A percentile compares a stretch with the other conserved stretches of the same genome.
Conservation (phyloP, 441 rosid species). For the Aquilaria agallochum region DNA sequence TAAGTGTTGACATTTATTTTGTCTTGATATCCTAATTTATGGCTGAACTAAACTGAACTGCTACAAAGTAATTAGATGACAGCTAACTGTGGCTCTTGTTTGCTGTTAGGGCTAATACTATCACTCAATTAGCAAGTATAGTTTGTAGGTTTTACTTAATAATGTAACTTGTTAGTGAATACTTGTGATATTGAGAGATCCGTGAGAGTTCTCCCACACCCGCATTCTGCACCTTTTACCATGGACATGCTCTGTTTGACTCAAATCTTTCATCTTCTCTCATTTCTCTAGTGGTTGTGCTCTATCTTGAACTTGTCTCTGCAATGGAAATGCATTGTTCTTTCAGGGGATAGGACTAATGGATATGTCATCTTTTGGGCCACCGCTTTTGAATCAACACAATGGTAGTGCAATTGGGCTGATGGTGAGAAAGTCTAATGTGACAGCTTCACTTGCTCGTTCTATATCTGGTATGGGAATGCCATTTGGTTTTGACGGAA, state of each 20-base stretch:
- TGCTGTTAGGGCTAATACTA: too few relatives aligned
- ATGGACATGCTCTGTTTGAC: neutral
- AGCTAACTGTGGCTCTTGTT: too few relatives aligned
- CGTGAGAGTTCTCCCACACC: too few relatives aligned
- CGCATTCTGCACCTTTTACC: too few relatives aligned
- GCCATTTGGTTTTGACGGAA: constrained; percentile 24
- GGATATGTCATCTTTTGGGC: constrained; percentile 54
- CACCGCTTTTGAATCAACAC: constrained; percentile 57
- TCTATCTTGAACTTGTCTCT: constrained; percentile 5
- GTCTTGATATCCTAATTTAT: too few relatives aligned
- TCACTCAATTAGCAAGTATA: too few relatives aligned
- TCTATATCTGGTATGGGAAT: constrained; percentile 42
- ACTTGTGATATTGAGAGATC: too few relatives aligned
- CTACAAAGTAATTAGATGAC: too few relatives aligned
- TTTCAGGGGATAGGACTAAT: constrained; percentile 59
- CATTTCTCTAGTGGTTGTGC: neutral
- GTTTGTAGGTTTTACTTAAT: too few relatives aligned
- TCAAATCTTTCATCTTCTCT: neutral
- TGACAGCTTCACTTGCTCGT: constrained; percentile 57
- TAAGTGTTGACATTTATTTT: too few relatives aligned
- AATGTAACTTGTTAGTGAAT: too few relatives aligned
- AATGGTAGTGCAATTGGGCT: constrained; percentile 65
- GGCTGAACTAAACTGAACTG: too few relatives aligned
- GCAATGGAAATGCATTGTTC: constrained; percentile 7
- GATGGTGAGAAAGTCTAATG: constrained; percentile 49